These are phyloP conservation scores for Hsuehochloa calcarea DNA, from an alignment of 176 grass and related monocot species.

Conservation along the genomic window DNA sequence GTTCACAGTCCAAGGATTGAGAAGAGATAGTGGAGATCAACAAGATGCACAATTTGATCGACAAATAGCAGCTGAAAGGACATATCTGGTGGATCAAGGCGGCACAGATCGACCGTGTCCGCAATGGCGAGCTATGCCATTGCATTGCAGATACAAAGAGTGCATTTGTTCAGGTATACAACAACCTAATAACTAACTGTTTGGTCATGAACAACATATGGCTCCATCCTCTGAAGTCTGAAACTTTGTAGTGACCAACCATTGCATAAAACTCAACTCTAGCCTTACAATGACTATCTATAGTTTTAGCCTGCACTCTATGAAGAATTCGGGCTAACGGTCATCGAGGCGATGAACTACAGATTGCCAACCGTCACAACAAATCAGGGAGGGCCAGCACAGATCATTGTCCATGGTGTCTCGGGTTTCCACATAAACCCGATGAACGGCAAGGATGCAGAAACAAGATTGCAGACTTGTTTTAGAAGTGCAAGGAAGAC, in stretches of 20 bases:
- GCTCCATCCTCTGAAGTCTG: background rate
- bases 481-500: slow-evolving; percentile 81
- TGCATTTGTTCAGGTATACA: slow-evolving; percentile 85
- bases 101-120: slow-evolving; percentile 76
- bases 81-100: slow-evolving; percentile 91
- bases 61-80: slow-evolving; percentile 76
- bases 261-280: background rate
- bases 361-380: slow-evolving; percentile 85
- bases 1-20: slow-evolving; percentile 82
- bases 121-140: slow-evolving; percentile 89
- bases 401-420: slow-evolving; percentile 88
- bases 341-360: slow-evolving; percentile 97
- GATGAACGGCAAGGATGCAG: slow-evolving; percentile 56
- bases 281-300: background rate
- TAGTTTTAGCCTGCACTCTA: slow-evolving; percentile 84
- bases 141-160: slow-evolving; percentile 81
- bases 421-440: slow-evolving; percentile 96
- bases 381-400: slow-evolving; percentile 83
- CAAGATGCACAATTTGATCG: slow-evolving; percentile 85
- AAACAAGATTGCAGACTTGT: slow-evolving; percentile 83
- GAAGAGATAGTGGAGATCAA: slow-evolving; percentile 98
- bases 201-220: background rate
- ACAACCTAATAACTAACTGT: background rate
- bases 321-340: slow-evolving; percentile 90
- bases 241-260: background rate